phyloP scores from a whole-genome alignment of 169 alveolate species.

The Amoebophrya sp. region DNA sequence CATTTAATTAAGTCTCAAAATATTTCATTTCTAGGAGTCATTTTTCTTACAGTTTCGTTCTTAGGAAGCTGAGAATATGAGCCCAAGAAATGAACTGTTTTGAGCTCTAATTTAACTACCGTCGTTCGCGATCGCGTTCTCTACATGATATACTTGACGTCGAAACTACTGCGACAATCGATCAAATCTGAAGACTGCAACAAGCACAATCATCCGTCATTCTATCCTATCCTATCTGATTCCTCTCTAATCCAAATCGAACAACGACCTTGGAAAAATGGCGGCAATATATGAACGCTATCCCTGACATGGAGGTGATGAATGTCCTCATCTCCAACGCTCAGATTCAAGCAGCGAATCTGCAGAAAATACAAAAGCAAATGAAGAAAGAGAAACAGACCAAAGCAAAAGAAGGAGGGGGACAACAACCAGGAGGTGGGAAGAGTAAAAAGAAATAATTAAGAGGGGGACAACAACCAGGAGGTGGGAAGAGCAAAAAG shows the following conservation, averaged over 20 bases:
- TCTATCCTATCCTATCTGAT: not conserved
- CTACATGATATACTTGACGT: not conserved
- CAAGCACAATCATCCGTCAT: not conserved
- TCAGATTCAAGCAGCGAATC: not conserved
- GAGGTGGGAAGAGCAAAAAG: not conserved
- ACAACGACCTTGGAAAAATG: not conserved
- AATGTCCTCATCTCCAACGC: not conserved
- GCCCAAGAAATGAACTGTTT: no score
- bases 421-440: not conserved
- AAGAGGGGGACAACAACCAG: not conserved
- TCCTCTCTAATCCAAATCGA: not conserved
- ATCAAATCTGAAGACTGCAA: not conserved
- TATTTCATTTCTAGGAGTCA: no score
- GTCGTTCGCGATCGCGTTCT: not conserved
- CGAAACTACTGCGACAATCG: not conserved
- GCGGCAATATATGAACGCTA: not conserved
- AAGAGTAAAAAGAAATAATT: no score
- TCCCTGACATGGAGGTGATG: constrained; percentile 15
- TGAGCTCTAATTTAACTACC: no score
- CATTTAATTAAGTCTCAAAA: no score
- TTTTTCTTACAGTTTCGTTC: no score
- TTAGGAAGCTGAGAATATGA: no score
- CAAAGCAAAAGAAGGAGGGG: not conserved
- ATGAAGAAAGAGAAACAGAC: not conserved
- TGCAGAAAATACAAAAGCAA: not conserved